A percentile compares a stretch with the other conserved stretches of the same genome.
Evolutionary conservation across 495 filamentous ascomycete genomes (phyloP).

Genomic region (Amniculicola lignicola): DNA sequence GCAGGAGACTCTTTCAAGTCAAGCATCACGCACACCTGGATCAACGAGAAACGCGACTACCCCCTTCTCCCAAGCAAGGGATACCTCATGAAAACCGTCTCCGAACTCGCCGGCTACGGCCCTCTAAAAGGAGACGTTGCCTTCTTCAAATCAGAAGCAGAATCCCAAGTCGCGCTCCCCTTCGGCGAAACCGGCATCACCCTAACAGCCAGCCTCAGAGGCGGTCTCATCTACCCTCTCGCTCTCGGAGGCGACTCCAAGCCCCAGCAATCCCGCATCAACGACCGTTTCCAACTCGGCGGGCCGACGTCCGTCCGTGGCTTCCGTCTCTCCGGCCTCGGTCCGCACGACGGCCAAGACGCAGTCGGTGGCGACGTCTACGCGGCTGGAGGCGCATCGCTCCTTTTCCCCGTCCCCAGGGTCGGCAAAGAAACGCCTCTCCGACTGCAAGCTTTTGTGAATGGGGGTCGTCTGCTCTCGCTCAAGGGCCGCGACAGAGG

Average conservation of each 20-base stretch:
- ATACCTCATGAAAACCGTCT: conserved; percentile 68
- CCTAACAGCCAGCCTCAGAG: conserved; percentile 62
- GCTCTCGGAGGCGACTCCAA: conserved; percentile 50
- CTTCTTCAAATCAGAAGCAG: conserved; percentile 83
- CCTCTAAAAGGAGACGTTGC: conserved; percentile 82
- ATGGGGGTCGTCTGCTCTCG: conserved; percentile 80
- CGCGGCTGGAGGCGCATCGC: conserved; percentile 77
- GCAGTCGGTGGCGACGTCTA: conserved; percentile 89
- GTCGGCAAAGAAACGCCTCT: conserved; percentile 77
- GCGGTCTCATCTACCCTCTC: conserved; percentile 62
- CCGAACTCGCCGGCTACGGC: conserved; percentile 85
- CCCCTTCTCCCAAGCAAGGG: conserved; percentile 77
- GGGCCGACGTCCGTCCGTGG: conserved; percentile 93
- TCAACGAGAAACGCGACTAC: conserved; percentile 73
- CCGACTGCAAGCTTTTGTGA: conserved; percentile 83
- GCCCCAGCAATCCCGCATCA: conserved; percentile 69
- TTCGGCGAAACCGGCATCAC: conserved; percentile 73
- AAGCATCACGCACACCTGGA: conserved; percentile 76
- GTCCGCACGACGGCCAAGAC: conserved; percentile 79
- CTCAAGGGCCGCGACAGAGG: conserved; percentile 56
- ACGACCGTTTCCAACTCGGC: conserved; percentile 92
- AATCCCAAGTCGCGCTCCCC: conserved; percentile 69
- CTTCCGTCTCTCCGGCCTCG: conserved; percentile 83
- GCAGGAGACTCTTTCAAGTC: conserved; percentile 91
- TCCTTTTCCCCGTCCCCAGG: conserved; percentile 79